A percentile compares a stretch with the other conserved stretches of the same genome.
phyloP scores from a whole-genome alignment of 2,329 filamentous ascomycete species.

The Podosphaera fusca region DNA sequence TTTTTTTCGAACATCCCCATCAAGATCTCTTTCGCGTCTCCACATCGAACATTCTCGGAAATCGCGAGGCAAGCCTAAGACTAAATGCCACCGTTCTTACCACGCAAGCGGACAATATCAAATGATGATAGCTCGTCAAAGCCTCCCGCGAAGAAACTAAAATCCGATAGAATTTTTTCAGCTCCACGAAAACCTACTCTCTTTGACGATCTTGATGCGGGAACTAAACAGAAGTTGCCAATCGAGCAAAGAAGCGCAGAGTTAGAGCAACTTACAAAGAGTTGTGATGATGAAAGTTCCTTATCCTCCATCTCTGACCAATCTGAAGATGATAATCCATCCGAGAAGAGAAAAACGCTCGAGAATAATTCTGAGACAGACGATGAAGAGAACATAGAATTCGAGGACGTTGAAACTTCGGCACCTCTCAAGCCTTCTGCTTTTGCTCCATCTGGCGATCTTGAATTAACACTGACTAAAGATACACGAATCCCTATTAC shows the following conservation, averaged over 20 bases:
- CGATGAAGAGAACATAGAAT: conserved; percentile 36
- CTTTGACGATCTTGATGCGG: conserved; percentile 36
- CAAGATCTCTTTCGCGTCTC: too few species aligned
- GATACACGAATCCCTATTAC: conserved; percentile 35
- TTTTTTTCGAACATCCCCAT: too few species aligned
- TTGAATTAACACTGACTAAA: conserved; percentile 47
- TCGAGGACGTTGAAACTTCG: conserved; percentile 32
- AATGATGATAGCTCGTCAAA: conserved; percentile 13
- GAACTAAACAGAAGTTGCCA: conserved; percentile 15
- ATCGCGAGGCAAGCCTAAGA: not conserved
- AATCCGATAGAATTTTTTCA: conserved; percentile 8
- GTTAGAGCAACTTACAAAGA: conserved; percentile 22
- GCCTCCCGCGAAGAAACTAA: conserved; percentile 10
- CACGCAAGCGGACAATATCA: conserved; percentile 37
- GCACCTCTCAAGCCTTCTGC: conserved; percentile 17
- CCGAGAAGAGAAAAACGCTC: conserved; percentile 17
- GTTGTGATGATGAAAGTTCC: conserved; percentile 19
- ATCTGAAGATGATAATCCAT: conserved; percentile 31
- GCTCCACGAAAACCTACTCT: conserved; percentile 30
- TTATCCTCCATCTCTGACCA: conserved; percentile 19
- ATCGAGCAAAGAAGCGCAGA: conserved; percentile 17
- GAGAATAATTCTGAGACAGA: conserved; percentile 17
- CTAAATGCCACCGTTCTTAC: conserved; percentile 42
- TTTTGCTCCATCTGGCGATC: conserved; percentile 34
- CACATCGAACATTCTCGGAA: too few species aligned